A percentile compares a stretch with the other conserved stretches of the same genome.
Conservation (phyloP, 495 filamentous ascomycete genomes). For the Margaritispora aquatica region DNA sequence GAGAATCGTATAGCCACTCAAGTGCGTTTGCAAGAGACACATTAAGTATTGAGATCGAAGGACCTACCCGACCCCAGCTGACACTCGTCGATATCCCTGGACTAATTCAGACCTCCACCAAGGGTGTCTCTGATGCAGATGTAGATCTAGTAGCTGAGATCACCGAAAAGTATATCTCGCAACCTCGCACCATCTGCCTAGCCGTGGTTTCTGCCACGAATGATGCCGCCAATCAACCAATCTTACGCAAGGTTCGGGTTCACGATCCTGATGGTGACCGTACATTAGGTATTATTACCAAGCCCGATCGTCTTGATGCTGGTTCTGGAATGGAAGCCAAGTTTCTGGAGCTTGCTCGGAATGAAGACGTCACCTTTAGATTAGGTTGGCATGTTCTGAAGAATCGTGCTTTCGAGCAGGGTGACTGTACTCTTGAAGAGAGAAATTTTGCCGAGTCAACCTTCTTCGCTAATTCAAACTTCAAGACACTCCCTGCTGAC, state of each 20-base stretch:
- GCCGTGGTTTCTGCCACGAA: constrained; percentile 50
- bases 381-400: constrained; percentile 67
- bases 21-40: constrained; percentile 53
- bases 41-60: constrained; percentile 55
- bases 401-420: constrained; percentile 46
- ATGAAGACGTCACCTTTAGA: constrained; percentile 53
- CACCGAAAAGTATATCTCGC: constrained; percentile 50
- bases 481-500: constrained; percentile 20
- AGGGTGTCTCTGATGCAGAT: constrained; percentile 34
- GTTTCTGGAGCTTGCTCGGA: constrained; percentile 50
- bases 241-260: constrained; percentile 34
- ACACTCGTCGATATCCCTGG: constrained; percentile 64
- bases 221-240: constrained; percentile 41
- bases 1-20: neutral
- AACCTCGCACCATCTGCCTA: constrained; percentile 49
- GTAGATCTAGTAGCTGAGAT: constrained; percentile 44
- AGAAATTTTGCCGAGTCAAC: constrained; percentile 33
- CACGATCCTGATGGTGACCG: constrained; percentile 40
- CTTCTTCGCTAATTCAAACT: constrained; percentile 34
- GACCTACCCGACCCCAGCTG: constrained; percentile 54
- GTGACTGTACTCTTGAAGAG: constrained; percentile 29
- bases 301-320: constrained; percentile 44
- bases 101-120: constrained; percentile 42
- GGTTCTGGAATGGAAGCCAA: constrained; percentile 41
- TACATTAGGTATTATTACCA: constrained; percentile 56